These are phyloP conservation scores for Ceratocystis ficicola DNA, from an alignment of 2,329 filamentous ascomycete genomes.

Conservation along the genomic window DNA sequence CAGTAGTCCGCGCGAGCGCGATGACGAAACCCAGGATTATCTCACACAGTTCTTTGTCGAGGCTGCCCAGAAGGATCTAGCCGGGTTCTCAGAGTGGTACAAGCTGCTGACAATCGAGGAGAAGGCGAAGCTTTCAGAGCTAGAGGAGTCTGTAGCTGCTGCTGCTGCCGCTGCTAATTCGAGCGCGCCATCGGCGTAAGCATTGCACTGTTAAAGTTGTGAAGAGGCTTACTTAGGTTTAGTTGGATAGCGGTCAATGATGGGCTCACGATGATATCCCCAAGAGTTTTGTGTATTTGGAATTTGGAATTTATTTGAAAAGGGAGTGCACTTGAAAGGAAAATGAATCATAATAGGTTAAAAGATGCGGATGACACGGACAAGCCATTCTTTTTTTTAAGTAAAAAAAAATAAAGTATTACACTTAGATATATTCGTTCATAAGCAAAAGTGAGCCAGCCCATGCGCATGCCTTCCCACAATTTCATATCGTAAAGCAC, in stretches of 20 bases:
- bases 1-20: conserved; percentile 52
- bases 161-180: conserved; percentile 1
- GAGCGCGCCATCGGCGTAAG: not conserved
- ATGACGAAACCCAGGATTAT: conserved; percentile 84
- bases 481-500: not conserved
- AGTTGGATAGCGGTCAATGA: not conserved
- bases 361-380: not conserved
- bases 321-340: not conserved
- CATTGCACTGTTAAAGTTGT: not conserved
- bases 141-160: conserved; percentile 32
- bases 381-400: not conserved
- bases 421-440: not conserved
- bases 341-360: not conserved
- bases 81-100: conserved; percentile 47
- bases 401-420: not conserved
- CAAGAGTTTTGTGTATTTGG: conserved; percentile 4
- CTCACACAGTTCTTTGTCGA: conserved; percentile 67
- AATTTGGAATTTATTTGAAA: not conserved
- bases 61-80: conserved; percentile 44
- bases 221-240: not conserved
- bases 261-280: conserved; percentile 4
- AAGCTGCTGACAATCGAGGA: conserved; percentile 43
- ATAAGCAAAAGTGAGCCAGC: not conserved
- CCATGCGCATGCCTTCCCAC: not conserved
- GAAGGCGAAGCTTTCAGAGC: conserved; percentile 43